Base-by-base conservation (phyloP, 257 asterid genomes). In the Solanum chmielewskii region DNA sequence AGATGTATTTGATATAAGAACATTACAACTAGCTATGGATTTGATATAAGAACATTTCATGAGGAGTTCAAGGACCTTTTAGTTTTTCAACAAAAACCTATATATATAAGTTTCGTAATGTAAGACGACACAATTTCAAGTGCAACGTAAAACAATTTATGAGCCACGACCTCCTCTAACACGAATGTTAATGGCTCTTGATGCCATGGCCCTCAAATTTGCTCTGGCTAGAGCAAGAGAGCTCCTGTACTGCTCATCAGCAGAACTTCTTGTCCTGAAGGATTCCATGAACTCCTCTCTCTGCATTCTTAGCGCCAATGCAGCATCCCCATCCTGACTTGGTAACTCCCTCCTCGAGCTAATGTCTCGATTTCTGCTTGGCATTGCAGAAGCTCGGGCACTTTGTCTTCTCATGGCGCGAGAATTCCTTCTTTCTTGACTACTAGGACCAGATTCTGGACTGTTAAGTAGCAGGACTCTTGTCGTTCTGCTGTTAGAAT, bases 171-270 rank as follows among this genome's bases (percentile, higher is more conserved):
- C 66, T 77, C 91, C 88, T 86, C 92, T 88, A 74, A 31, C 77
- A 14, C 91, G 88, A 33, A 71, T 56, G 25, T 52, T 90, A 71
- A 88, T 66, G 83, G 98, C 98, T 85, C 98, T 88, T 11, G 98
- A 91, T 11, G 98, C 98, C 98, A 97, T 94, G 14, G 98, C 98
- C 91, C 98, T 89, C 92, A 95, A 92, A 88, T 95, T 97, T 66
- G 92, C 98, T 90, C 98, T 94, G 80, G 98, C 98, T 10, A 71
- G 42, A 45, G 93, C 83, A 77, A 92, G 86, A 3, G 97, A 91
- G 86, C 85, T 89, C 56, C 91, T 87, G 23, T 89, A 77, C n/a
- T 16, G 88, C 62, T 85, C 84, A 64, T 85, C 76, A 21, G 64
- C 68, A 47, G 47, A 45, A 66, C 71, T 81, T 44, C 82, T 69